Conservation (phyloP, 1,284 basidiomycete genomes). For the Marasmius tenuissimus region DNA sequence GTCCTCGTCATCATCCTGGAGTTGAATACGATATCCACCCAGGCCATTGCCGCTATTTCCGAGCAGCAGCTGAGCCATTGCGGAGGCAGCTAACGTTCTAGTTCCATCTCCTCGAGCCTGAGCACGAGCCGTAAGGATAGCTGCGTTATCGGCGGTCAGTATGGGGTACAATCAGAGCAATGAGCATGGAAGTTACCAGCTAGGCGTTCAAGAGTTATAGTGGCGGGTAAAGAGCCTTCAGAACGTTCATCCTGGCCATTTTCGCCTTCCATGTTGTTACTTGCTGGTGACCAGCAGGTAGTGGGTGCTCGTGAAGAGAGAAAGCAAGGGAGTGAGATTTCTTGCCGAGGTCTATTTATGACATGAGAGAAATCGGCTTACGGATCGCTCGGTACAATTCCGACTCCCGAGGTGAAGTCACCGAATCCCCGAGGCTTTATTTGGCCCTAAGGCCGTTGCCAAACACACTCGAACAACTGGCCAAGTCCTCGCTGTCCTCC, state of each 20-base stretch:
- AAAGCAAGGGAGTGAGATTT: neutral
- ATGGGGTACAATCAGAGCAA: neutral
- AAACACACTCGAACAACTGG: neutral
- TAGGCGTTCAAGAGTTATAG: neutral
- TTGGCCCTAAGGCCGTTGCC: neutral
- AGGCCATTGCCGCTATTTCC: conserved; percentile 17
- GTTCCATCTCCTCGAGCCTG: neutral
- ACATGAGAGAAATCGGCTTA: neutral
- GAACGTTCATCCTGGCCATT: neutral
- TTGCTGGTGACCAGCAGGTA: neutral
- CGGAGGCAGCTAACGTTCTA: neutral
- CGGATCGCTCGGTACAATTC: neutral
- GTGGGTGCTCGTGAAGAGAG: neutral
- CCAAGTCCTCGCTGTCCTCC: neutral
- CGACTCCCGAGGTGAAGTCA: neutral
- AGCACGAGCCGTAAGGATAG: neutral
- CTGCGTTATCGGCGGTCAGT: neutral
- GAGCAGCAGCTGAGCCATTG: conserved; percentile 11
- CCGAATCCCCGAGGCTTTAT: neutral
- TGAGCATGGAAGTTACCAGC: conserved; percentile 2
- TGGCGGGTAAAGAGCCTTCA: neutral
- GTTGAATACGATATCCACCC: neutral
- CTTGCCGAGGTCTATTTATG: neutral
- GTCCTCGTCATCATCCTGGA: conserved; percentile 26
- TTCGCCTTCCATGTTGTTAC: neutral